A percentile compares a stretch with the other conserved stretches of the same genome.
Evolutionary conservation across 805 yeast species (phyloP).

Genomic region (Pichia scutulata): DNA sequence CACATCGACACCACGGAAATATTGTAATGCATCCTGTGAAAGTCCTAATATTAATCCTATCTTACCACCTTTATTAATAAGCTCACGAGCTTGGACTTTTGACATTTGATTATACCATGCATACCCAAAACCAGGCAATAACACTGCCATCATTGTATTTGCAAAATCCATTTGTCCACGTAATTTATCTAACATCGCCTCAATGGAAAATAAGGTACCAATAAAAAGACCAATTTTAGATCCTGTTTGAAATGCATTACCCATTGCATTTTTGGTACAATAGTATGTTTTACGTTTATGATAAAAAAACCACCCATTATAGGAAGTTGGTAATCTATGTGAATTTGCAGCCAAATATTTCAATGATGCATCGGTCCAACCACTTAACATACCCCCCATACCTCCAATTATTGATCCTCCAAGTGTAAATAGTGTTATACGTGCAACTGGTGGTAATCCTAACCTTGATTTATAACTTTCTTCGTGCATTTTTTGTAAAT

Average conservation of each 20-base stretch:
- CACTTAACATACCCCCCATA: conserved; percentile 50
- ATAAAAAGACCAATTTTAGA: conserved; percentile 38
- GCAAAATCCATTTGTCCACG: conserved; percentile 48
- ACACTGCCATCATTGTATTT: conserved; percentile 55
- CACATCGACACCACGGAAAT: conserved; percentile 49
- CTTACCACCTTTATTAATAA: conserved; percentile 43
- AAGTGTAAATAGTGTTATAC: conserved; percentile 36
- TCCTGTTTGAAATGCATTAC: conserved; percentile 37
- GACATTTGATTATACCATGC: conserved; percentile 40
- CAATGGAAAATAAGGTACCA: conserved; percentile 48
- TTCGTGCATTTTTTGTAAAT: conserved; percentile 12
- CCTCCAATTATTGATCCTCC: conserved; percentile 39
- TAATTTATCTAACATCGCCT: conserved; percentile 49
- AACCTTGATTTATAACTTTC: conserved; percentile 29
- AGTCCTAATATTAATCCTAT: conserved; percentile 59
- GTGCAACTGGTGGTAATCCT: conserved; percentile 39
- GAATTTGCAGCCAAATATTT: conserved; percentile 72
- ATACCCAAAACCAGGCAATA: conserved; percentile 42
- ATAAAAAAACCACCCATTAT: conserved; percentile 84
- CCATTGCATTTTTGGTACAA: conserved; percentile 49
- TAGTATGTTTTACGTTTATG: conserved; percentile 79
- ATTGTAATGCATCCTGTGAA: conserved; percentile 56
- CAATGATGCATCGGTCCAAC: conserved; percentile 47
- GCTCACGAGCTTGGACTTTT: conserved; percentile 33
- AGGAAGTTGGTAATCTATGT: conserved; percentile 67